Conservation (phyloP, 108 stramenopile genomes). For the Conticribra weissflogii region DNA sequence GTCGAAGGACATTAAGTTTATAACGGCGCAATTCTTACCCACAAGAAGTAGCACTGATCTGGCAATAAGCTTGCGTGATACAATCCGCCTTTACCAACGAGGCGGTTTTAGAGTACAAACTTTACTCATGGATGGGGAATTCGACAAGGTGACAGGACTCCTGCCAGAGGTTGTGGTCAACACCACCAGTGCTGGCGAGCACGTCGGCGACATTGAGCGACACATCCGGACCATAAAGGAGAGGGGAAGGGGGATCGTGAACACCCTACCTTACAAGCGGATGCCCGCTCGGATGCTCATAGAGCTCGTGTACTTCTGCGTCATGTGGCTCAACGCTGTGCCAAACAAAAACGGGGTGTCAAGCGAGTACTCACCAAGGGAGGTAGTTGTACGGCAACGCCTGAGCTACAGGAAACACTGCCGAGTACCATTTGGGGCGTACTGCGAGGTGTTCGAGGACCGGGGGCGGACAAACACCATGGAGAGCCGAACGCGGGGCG, state of each 20-base stretch:
- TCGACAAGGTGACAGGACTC: too few relatives aligned
- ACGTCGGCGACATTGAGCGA: too few relatives aligned
- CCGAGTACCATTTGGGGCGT: constrained; percentile 51
- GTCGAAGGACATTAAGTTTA: too few relatives aligned
- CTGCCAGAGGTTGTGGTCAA: too few relatives aligned
- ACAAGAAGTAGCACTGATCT: too few relatives aligned
- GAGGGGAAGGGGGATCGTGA: constrained; percentile 14
- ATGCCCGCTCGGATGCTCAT: constrained; percentile 26
- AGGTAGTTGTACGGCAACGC: neutral
- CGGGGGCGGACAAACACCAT: constrained; percentile 18
- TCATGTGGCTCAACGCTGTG: constrained; percentile 40
- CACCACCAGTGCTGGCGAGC: too few relatives aligned
- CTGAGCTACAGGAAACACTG: constrained; percentile 10
- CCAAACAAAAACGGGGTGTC: constrained; percentile 26
- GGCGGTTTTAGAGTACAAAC: too few relatives aligned
- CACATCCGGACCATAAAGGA: too few relatives aligned
- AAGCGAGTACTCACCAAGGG: constrained; percentile 11
- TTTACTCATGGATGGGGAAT: too few relatives aligned
- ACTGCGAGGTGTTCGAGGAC: constrained; percentile 44
- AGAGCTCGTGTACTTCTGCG: constrained; percentile 23
- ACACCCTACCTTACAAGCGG: constrained; percentile 18
- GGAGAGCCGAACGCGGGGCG: constrained; percentile 22
- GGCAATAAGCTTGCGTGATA: too few relatives aligned
- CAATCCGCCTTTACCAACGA: too few relatives aligned
- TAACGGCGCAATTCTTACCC: too few relatives aligned